Percentiles rank a stretch among this genome's conserved stretches.
Evolutionary conservation across 108 stramenopile species (phyloP).

Genomic region (Aurantiochytrium sp.): DNA sequence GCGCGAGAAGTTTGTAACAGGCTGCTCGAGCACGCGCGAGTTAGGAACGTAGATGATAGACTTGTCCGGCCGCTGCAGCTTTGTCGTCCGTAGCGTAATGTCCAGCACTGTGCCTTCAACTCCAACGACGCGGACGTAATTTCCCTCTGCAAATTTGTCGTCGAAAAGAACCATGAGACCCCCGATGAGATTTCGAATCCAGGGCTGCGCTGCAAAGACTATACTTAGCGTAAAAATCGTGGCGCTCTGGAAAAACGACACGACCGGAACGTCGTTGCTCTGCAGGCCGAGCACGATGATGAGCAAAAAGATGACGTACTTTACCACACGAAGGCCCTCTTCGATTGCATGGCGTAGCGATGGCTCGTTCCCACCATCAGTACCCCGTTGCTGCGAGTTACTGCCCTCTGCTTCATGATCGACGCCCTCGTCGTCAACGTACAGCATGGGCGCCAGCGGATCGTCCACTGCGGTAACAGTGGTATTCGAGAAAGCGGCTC

Average conservation of each 20-base stretch:
- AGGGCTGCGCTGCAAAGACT: constrained; percentile 7
- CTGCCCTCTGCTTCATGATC: neutral
- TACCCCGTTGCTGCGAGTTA: neutral
- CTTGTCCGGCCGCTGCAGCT: neutral
- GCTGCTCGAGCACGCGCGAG: neutral
- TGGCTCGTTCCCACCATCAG: neutral
- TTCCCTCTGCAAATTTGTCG: neutral
- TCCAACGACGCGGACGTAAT: neutral
- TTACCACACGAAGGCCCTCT: neutral
- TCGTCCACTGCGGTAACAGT: neutral
- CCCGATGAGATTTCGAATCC: neutral
- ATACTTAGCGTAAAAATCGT: neutral
- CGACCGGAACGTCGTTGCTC: constrained; percentile 1
- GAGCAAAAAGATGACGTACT: neutral
- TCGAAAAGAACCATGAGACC: neutral
- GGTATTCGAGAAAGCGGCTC: neutral
- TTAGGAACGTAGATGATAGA: neutral
- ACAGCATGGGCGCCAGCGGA: neutral
- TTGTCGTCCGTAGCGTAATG: neutral
- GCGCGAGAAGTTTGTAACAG: constrained; percentile 3
- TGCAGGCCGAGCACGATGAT: neutral
- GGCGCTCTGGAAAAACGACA: neutral
- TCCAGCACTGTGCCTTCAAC: neutral
- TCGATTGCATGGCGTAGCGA: neutral
- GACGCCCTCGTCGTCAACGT: neutral